Percentiles rank a stretch among this genome's conserved stretches.
These are phyloP conservation scores for Arabidopsis suecica DNA, from an alignment of 345 rosid species.

Conservation along the genomic window DNA sequence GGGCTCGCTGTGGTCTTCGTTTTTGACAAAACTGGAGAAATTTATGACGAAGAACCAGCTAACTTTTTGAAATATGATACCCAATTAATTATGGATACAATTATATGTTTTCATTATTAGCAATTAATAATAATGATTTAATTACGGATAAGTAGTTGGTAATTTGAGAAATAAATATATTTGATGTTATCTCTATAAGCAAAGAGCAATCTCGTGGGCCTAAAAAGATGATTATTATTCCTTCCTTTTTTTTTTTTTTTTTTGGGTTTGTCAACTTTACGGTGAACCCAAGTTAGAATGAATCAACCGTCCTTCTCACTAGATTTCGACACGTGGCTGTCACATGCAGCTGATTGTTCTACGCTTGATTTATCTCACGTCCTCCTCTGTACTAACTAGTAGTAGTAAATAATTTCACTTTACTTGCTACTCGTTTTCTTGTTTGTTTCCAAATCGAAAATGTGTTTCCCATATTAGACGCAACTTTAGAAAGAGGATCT, in stretches of 20 bases:
- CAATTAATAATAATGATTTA: neutral
- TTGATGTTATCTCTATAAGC: neutral
- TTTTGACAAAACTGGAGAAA: conserved; percentile 34
- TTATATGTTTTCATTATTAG: neutral
- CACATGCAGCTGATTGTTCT: conserved; percentile 42
- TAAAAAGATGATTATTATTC: neutral
- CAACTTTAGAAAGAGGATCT: neutral
- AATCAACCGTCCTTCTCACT: conserved; percentile 14
- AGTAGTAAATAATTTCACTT: neutral
- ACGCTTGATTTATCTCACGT: neutral
- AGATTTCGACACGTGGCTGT: conserved; percentile 42
- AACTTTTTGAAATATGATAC: conserved; percentile 11
- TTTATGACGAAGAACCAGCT: conserved; percentile 11
- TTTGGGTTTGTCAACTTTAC: conserved; percentile 5
- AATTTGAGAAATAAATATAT: neutral
- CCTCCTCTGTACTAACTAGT: neutral
- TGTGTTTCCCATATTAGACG: conserved; percentile 63
- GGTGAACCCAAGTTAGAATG: conserved; percentile 3
- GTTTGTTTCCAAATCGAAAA: neutral
- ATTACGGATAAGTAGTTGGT: neutral
- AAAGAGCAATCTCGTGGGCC: conserved; percentile 27
- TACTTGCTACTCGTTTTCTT: neutral
- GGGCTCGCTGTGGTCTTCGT: conserved; percentile 30
- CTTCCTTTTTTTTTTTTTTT: neutral
- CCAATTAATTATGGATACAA: neutral